A percentile compares a stretch with the other conserved stretches of the same genome.
These are phyloP conservation scores for Dryadomyces sulphureus DNA, from an alignment of 2,329 filamentous ascomycete genomes.

Conservation along the genomic window DNA sequence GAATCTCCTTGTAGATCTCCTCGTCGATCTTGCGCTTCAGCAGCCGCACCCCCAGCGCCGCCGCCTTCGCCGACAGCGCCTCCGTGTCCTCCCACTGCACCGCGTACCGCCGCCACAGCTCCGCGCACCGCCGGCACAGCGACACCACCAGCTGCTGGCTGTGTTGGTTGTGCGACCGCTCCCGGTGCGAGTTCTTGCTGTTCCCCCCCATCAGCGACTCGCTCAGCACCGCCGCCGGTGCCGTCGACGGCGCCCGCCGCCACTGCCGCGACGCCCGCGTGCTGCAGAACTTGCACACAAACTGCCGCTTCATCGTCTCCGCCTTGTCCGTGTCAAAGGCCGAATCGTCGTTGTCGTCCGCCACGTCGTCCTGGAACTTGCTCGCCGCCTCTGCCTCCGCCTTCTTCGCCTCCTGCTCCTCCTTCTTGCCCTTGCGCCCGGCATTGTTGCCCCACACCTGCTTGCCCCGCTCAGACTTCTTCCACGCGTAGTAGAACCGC, in stretches of 20 bases:
- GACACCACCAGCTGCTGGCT: slow-evolving; percentile 54
- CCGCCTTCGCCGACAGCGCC: slow-evolving; percentile 77
- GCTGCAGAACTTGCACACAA: slow-evolving; percentile 87
- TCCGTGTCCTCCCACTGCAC: slow-evolving; percentile 93
- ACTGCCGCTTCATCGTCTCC: slow-evolving; percentile 59
- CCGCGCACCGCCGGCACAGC: slow-evolving; percentile 77
- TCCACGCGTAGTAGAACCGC: slow-evolving; percentile 95
- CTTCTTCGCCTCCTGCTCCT: slow-evolving; percentile 64
- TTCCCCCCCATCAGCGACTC: slow-evolving; percentile 50
- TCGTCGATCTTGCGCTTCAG: slow-evolving; percentile 87
- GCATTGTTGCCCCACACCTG: slow-evolving; percentile 84
- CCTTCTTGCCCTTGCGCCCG: slow-evolving; percentile 80
- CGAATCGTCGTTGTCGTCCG: slow-evolving; percentile 84
- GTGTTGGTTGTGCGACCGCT: slow-evolving; percentile 43
- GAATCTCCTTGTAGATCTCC: slow-evolving; percentile 65
- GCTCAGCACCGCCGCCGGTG: slow-evolving; percentile 15
- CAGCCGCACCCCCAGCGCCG: slow-evolving; percentile 61
- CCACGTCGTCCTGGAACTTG: slow-evolving; percentile 82
- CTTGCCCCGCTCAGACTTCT: slow-evolving; percentile 74
- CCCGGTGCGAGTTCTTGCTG: slow-evolving; percentile 54
- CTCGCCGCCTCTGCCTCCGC: slow-evolving; percentile 48
- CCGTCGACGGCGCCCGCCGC: slow-evolving; percentile 71
- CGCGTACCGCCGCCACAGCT: slow-evolving; percentile 89
- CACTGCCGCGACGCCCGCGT: slow-evolving; percentile 73
- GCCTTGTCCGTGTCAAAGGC: slow-evolving; percentile 90